These are phyloP conservation scores for Amauroascus niger DNA, from an alignment of 2,329 filamentous ascomycete genomes.

Conservation along the genomic window DNA sequence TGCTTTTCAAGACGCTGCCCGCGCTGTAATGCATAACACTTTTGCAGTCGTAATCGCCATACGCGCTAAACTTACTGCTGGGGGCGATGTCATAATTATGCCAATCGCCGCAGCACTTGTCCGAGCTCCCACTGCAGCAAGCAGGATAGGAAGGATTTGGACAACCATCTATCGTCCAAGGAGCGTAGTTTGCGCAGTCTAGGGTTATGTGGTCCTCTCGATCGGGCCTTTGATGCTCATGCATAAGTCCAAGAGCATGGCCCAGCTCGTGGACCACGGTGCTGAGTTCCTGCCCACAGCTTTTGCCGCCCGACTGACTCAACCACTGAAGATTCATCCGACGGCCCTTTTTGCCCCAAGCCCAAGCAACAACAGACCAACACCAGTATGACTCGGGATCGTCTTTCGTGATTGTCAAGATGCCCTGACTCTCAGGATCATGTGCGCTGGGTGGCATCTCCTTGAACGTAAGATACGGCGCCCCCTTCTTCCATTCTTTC, in stretches of 20 bases:
- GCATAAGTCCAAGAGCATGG: conserved; percentile 6
- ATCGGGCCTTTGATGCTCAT: conserved; percentile 10
- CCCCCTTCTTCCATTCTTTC: conserved; percentile 8
- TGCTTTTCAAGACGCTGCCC: conserved; percentile 2
- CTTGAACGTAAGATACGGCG: conserved; percentile 1
- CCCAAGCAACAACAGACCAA: conserved; percentile 7
- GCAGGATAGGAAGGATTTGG: not conserved
- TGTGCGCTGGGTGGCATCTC: conserved; percentile 5
- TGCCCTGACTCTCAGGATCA: conserved; percentile 2
- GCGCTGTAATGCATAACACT: conserved; percentile 9
- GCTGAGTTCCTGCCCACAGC: conserved; percentile 10
- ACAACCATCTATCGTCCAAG: conserved; percentile 3
- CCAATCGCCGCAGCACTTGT: conserved; percentile 7
- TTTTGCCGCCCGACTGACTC: not conserved
- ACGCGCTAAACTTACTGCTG: not conserved
- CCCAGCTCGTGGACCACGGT: conserved; percentile 8
- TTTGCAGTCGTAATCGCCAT: conserved; percentile 9
- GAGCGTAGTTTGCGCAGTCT: conserved; percentile 6
- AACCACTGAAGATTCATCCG: conserved; percentile 9
- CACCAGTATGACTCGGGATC: conserved; percentile 7
- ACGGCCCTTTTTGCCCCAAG: conserved; percentile 2
- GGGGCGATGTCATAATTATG: conserved; percentile 7
- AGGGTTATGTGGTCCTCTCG: conserved; percentile 4
- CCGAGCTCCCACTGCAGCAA: conserved; percentile 4
- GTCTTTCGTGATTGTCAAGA: conserved; percentile 8